phyloP scores from a whole-genome alignment of 2,329 filamentous ascomycete species.

The Arthrocladium fulminans region DNA sequence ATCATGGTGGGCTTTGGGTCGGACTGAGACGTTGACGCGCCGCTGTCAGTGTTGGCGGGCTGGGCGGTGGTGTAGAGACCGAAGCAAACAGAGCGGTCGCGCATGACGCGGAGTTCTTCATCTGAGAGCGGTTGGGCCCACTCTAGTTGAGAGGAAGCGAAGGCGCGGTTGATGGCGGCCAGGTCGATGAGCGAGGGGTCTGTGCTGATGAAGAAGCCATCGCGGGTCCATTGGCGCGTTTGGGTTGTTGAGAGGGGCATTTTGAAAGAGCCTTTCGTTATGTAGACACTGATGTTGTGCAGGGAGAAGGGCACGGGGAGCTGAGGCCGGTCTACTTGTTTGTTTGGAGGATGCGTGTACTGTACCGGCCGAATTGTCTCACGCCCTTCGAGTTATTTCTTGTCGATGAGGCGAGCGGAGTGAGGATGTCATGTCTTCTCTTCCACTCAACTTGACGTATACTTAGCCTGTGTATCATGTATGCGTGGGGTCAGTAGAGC shows the following conservation, averaged over 20 bases:
- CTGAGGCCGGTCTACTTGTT: too few relatives aligned
- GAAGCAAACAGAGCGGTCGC: conserved; percentile 53
- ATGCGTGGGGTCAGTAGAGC: too few relatives aligned
- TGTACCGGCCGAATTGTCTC: neutral
- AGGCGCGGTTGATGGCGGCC: conserved; percentile 46
- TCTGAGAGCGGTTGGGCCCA: conserved; percentile 50
- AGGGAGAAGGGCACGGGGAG: neutral
- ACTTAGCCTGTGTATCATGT: too few relatives aligned
- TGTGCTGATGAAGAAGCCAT: conserved; percentile 53
- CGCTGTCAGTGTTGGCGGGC: conserved; percentile 4
- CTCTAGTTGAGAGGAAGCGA: conserved; percentile 51
- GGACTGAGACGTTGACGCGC: conserved; percentile 11
- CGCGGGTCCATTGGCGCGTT: conserved; percentile 20
- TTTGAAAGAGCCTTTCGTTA: neutral
- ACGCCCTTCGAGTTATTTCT: neutral
- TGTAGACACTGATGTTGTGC: neutral
- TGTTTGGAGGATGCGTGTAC: neutral
- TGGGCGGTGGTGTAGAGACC: conserved; percentile 42
- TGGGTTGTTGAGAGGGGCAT: conserved; percentile 4
- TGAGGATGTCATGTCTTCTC: conserved; percentile 1
- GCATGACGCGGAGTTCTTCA: conserved; percentile 41
- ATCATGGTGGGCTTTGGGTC: conserved; percentile 28
- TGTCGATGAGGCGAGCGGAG: neutral
- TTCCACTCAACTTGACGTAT: too few relatives aligned
- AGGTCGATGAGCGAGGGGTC: conserved; percentile 49